Evolutionary conservation across 306 rosid species (phyloP).

Genomic region (Cicer yamashitae): DNA sequence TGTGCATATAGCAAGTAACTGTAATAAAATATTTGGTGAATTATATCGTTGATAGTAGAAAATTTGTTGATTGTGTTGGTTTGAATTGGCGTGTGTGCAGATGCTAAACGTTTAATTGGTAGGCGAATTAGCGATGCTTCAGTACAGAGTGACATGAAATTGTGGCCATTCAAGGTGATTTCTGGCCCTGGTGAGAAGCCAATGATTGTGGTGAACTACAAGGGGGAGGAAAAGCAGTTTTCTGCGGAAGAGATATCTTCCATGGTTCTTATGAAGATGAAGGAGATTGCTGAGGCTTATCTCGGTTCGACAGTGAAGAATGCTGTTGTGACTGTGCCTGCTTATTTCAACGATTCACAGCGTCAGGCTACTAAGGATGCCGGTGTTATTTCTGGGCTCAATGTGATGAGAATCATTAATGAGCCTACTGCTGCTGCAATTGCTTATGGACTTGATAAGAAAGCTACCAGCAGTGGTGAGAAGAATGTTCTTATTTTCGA

Average conservation of each 20-base stretch:
- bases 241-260: slow-evolving; percentile 64
- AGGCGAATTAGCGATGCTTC: slow-evolving; percentile 51
- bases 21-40: too few relatives aligned
- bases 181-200: slow-evolving; percentile 60
- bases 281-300: slow-evolving; percentile 63
- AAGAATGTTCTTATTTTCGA: slow-evolving; percentile 64
- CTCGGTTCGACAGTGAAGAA: slow-evolving; percentile 54
- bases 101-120: slow-evolving; percentile 65
- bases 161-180: slow-evolving; percentile 67
- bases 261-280: slow-evolving; percentile 63
- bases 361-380: slow-evolving; percentile 69
- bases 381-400: slow-evolving; percentile 60
- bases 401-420: slow-evolving; percentile 64
- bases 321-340: slow-evolving; percentile 63
- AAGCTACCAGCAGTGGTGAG: slow-evolving; percentile 46
- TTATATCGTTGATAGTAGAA: not conserved
- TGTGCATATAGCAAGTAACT: too few relatives aligned
- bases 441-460: slow-evolving; percentile 65
- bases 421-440: slow-evolving; percentile 67
- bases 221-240: slow-evolving; percentile 61
- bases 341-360: slow-evolving; percentile 64
- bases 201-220: slow-evolving; percentile 58
- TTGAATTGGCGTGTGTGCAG: slow-evolving; percentile 30
- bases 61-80: not conserved
- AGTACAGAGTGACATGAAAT: slow-evolving; percentile 56